A percentile compares a stretch with the other conserved stretches of the same genome.
phyloP scores from a whole-genome alignment of 192 early-diverging fungal genomes.

The Coemansia sp. region DNA sequence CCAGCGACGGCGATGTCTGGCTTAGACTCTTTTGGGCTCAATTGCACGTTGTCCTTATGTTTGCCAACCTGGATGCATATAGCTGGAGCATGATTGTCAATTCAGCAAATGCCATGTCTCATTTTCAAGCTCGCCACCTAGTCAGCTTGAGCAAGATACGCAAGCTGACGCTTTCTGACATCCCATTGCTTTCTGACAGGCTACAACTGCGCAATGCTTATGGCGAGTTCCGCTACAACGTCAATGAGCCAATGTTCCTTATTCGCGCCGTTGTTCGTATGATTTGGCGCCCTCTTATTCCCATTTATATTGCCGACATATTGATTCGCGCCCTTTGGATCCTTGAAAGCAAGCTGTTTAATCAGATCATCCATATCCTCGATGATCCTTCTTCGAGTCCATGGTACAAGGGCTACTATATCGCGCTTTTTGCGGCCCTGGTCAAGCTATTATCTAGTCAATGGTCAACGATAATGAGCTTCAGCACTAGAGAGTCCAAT shows the following conservation, averaged over 20 bases:
- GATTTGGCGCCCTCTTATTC: conserved; percentile 43
- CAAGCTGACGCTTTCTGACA: conserved; percentile 21
- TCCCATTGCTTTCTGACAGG: conserved; percentile 27
- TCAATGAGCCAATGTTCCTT: conserved; percentile 32
- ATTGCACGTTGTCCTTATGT: background rate
- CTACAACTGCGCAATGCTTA: conserved; percentile 10
- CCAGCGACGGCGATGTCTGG: background rate
- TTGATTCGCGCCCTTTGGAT: conserved; percentile 6
- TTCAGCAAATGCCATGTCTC: background rate
- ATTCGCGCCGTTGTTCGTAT: conserved; percentile 36
- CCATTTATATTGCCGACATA: conserved; percentile 18
- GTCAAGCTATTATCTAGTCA: conserved; percentile 4
- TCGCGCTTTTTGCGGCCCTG: conserved; percentile 6
- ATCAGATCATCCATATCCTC: conserved; percentile 20
- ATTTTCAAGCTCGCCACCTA: conserved; percentile 21
- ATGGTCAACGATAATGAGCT: background rate
- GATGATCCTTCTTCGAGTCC: conserved; percentile 16
- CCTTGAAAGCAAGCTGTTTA: conserved; percentile 1
- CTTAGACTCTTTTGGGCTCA: background rate
- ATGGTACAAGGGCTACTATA: conserved; percentile 29
- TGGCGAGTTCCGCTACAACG: conserved; percentile 32
- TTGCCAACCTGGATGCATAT: background rate
- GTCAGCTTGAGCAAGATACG: conserved; percentile 18
- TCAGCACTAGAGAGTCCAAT: conserved; percentile 1
- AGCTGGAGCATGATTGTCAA: too few species aligned